phyloP scores from a whole-genome alignment of 768 basidiomycete genomes.

The Lentinula sp. region DNA sequence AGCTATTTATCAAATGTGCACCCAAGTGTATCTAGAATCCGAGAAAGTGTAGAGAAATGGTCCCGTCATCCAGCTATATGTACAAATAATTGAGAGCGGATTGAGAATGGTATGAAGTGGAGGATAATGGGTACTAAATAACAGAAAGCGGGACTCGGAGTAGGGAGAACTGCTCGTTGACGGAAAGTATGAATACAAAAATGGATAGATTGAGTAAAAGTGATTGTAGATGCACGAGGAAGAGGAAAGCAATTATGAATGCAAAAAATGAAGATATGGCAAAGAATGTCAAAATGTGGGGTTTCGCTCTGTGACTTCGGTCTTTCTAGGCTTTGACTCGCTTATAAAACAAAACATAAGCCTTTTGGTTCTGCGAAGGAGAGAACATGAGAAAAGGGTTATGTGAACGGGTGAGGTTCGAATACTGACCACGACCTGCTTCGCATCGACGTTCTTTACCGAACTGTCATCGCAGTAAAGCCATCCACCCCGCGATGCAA shows the following conservation, averaged over 20 bases:
- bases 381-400: neutral
- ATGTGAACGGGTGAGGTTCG: neutral
- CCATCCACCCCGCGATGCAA: conserved; percentile 86
- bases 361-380: conserved; percentile 42
- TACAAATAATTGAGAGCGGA: neutral
- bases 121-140: neutral
- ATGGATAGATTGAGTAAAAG: neutral
- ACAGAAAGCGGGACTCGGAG: neutral
- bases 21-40: neutral
- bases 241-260: neutral
- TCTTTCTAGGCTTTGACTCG: conserved; percentile 29
- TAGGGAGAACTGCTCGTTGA: neutral
- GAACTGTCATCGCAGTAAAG: conserved; percentile 92
- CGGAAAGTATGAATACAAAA: neutral
- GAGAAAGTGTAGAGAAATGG: neutral
- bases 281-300: neutral
- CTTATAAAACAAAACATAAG: conserved; percentile 83
- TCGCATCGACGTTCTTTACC: conserved; percentile 63
- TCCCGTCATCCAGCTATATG: neutral
- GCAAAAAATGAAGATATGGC: neutral
- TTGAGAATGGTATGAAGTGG: neutral
- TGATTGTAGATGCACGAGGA: neutral
- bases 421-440: conserved; percentile 73
- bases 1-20: neutral
- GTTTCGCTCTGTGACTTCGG: neutral